phyloP scores from a whole-genome alignment of 2,329 filamentous ascomycete species.

The Fusarium zealandicum region DNA sequence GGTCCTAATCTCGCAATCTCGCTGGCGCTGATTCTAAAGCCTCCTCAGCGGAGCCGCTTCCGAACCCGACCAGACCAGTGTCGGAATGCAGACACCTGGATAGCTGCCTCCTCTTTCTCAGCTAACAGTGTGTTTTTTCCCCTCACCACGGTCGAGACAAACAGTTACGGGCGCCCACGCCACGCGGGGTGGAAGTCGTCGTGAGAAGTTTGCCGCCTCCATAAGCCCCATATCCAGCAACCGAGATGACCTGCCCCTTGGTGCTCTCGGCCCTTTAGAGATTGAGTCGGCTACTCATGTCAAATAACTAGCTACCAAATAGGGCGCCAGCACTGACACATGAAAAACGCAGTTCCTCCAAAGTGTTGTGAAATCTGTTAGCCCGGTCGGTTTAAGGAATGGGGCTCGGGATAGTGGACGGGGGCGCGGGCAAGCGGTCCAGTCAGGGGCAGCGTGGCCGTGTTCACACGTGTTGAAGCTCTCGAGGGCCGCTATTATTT shows the following conservation, averaged over 20 bases:
- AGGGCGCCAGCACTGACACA: slow-evolving; percentile 30
- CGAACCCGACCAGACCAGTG: not conserved
- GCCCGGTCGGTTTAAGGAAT: not conserved
- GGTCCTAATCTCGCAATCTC: not conserved
- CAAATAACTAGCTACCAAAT: slow-evolving; percentile 11
- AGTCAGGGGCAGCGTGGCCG: slow-evolving; percentile 27
- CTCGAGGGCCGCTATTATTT: slow-evolving; percentile 1
- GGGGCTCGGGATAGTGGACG: slow-evolving; percentile 3
- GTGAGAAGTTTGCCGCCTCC: slow-evolving; percentile 20
- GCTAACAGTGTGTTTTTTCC: not conserved
- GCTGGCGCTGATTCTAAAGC: not conserved
- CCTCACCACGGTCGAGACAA: slow-evolving; percentile 4
- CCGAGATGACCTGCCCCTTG: slow-evolving; percentile 35
- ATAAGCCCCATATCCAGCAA: slow-evolving; percentile 13
- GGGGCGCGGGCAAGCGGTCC: slow-evolving; percentile 21
- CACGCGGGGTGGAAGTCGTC: slow-evolving; percentile 33
- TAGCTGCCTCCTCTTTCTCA: slow-evolving; percentile 5
- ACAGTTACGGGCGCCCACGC: slow-evolving; percentile 24
- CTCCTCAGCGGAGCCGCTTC: slow-evolving; percentile 1
- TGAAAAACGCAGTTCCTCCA: slow-evolving; percentile 26
- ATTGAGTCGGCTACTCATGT: slow-evolving; percentile 25
- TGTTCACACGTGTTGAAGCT: slow-evolving; percentile 14
- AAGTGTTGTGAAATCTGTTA: slow-evolving; percentile 11
- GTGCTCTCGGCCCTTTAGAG: slow-evolving; percentile 30
- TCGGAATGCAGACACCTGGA: slow-evolving; percentile 16